phyloP scores from a whole-genome alignment of 2,329 filamentous ascomycete species.

The Nannizziopsis barbatae region DNA sequence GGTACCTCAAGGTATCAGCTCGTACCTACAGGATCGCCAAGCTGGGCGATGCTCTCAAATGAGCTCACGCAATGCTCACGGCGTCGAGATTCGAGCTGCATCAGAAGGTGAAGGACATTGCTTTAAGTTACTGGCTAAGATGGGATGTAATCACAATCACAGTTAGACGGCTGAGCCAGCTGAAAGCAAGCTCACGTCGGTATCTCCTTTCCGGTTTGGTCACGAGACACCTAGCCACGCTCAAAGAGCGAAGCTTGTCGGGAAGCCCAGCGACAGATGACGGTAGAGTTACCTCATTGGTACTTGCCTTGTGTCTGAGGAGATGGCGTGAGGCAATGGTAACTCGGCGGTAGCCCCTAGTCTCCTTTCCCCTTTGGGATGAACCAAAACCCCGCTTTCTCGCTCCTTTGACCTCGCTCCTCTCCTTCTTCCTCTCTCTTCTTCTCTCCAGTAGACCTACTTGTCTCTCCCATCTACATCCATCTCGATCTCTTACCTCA shows the following conservation, averaged over 20 bases:
- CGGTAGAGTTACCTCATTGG: conserved; percentile 1
- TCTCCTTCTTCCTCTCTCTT: conserved; percentile 10
- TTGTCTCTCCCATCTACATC: neutral
- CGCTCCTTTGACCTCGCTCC: conserved; percentile 5
- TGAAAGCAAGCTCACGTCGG: neutral
- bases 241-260: neutral
- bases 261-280: neutral
- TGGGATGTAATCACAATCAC: neutral
- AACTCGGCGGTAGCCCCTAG: conserved; percentile 7
- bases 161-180: neutral
- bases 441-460: conserved; percentile 9
- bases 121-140: no score
- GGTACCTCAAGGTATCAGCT: conserved; percentile 3
- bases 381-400: conserved; percentile 13
- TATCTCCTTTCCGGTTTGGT: neutral
- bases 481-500: neutral
- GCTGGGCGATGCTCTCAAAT: no score
- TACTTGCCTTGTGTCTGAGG: conserved; percentile 6
- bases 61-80: no score
- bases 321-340: conserved; percentile 5
- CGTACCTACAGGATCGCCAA: neutral
- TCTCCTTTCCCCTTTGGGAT: conserved; percentile 6
- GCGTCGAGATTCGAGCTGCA: no score
- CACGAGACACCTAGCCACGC: conserved; percentile 8
- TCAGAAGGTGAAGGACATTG: no score